These are phyloP conservation scores for Tylopilus cervinicoccineus DNA, from an alignment of 768 basidiomycete genomes.

Conservation along the genomic window DNA sequence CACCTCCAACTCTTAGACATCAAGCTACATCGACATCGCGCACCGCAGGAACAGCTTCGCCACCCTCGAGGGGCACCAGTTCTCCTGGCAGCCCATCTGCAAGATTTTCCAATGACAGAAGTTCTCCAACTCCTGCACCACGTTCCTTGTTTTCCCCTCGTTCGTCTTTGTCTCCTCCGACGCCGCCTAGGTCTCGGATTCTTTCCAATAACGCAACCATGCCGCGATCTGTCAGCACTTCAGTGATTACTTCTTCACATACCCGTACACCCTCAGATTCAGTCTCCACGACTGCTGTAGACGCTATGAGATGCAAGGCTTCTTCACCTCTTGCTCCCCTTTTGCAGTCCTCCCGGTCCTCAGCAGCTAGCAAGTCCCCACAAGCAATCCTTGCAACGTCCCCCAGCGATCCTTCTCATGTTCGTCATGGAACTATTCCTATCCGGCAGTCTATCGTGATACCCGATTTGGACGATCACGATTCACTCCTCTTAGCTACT, in stretches of 20 bases:
- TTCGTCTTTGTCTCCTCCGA: constrained; percentile 44
- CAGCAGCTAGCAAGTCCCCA: constrained; percentile 38
- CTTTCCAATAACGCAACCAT: constrained; percentile 35
- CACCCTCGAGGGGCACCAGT: constrained; percentile 36
- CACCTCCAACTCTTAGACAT: constrained; percentile 76
- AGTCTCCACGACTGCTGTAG: constrained; percentile 14
- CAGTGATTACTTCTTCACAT: constrained; percentile 33
- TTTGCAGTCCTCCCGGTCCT: constrained; percentile 30
- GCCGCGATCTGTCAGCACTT: constrained; percentile 43
- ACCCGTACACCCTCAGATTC: constrained; percentile 44
- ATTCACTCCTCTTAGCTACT: constrained; percentile 67
- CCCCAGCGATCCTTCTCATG: constrained; percentile 21
- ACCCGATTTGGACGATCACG: constrained; percentile 43
- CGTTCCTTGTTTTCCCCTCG: constrained; percentile 49
- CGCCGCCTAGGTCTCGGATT: constrained; percentile 40
- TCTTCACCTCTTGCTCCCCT: constrained; percentile 45
- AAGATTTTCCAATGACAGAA: constrained; percentile 36
- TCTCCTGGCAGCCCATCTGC: constrained; percentile 43
- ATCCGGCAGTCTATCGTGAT: constrained; percentile 44
- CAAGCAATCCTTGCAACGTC: constrained; percentile 37
- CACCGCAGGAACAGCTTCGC: constrained; percentile 41
- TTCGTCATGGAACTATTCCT: constrained; percentile 30
- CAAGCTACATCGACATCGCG: constrained; percentile 75
- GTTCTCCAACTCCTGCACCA: constrained; percentile 35
- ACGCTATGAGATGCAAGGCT: constrained; percentile 38